A percentile compares a stretch with the other conserved stretches of the same genome.
These are phyloP conservation scores for Hymenoscyphus fructigenus DNA, from an alignment of 2,329 filamentous ascomycete genomes.

Conservation along the genomic window DNA sequence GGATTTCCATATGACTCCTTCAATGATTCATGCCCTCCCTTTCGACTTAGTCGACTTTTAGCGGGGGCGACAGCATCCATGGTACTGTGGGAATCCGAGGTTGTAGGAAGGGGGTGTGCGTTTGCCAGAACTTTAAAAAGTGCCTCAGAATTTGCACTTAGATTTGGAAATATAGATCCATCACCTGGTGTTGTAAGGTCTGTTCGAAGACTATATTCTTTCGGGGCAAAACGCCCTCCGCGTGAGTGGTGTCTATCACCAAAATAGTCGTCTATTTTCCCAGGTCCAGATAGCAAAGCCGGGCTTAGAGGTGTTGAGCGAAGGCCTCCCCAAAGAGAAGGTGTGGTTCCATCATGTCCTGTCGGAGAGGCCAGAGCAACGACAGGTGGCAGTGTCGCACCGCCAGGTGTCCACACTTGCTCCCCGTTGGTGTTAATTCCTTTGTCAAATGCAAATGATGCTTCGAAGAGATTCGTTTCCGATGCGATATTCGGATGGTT, in stretches of 20 bases:
- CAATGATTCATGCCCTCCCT: neutral
- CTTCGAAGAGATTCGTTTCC: conserved; percentile 96
- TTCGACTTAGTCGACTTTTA: neutral
- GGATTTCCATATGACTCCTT: neutral
- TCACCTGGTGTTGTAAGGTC: no score
- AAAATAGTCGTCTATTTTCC: no score
- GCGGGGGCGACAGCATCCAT: neutral
- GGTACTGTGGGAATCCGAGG: neutral
- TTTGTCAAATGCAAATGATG: conserved; percentile 73
- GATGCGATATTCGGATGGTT: conserved; percentile 60
- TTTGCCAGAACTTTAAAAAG: neutral
- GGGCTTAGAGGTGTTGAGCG: no score
- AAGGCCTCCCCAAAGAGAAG: conserved; percentile 68
- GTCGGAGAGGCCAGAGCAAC: conserved; percentile 89
- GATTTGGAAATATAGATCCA: neutral
- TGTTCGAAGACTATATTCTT: no score
- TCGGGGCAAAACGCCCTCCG: no score
- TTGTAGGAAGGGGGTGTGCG: neutral
- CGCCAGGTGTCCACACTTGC: conserved; percentile 73
- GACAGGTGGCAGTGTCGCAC: conserved; percentile 81
- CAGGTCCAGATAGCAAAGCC: no score
- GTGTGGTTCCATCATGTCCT: conserved; percentile 68
- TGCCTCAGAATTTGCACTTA: neutral
- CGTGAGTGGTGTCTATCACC: no score
- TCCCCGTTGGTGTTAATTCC: conserved; percentile 37